A percentile compares a stretch with the other conserved stretches of the same genome.
Conservation (phyloP, 805 yeast species). For the Pichia eremophila region DNA sequence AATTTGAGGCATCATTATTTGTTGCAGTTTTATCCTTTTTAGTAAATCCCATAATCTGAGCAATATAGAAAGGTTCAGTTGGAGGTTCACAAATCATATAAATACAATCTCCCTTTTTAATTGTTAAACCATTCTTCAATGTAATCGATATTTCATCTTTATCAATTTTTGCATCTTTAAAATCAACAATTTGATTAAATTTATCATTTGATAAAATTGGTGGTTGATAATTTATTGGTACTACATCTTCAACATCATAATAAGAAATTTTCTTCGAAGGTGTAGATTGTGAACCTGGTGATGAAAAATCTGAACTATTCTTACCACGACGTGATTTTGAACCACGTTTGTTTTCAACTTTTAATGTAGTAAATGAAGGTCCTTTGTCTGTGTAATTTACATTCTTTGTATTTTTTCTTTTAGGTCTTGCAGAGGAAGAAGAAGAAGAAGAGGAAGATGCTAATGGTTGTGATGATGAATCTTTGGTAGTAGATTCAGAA, state of each 20-base stretch:
- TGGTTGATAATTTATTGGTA: constrained; percentile 47
- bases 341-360: background rate
- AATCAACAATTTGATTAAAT: constrained; percentile 35
- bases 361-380: constrained; percentile 11
- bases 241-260: constrained; percentile 23
- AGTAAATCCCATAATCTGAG: constrained; percentile 68
- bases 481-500: background rate
- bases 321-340: background rate
- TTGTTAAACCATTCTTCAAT: constrained; percentile 29
- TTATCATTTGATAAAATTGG: constrained; percentile 26
- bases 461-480: background rate
- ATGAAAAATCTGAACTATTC: background rate
- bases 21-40: constrained; percentile 26
- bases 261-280: constrained; percentile 4
- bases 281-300: constrained; percentile 1
- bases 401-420: constrained; percentile 23
- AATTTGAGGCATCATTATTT: constrained; percentile 41
- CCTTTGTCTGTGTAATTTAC: constrained; percentile 27
- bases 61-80: constrained; percentile 89
- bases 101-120: constrained; percentile 55
- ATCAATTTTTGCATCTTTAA: constrained; percentile 33
- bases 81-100: constrained; percentile 88
- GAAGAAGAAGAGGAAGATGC: background rate
- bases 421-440: constrained; percentile 17
- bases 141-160: constrained; percentile 27